Base-by-base conservation (phyloP, 768 basidiomycete genomes). In the Agaricus blazei region DNA sequence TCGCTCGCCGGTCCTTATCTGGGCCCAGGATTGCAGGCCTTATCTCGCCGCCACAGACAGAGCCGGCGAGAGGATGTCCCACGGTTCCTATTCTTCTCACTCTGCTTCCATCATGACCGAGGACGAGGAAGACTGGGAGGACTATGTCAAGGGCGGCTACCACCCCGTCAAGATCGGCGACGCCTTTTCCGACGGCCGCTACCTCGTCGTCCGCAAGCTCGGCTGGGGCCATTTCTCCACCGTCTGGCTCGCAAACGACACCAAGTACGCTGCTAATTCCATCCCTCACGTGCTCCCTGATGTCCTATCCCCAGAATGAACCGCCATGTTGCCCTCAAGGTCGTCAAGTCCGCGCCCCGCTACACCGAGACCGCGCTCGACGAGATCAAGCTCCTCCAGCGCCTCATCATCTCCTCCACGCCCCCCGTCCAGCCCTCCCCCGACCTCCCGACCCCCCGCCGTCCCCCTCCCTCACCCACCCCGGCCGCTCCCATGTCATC, bases 301-400 rank as follows among this genome's bases (percentile, higher is more conserved):
- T 27, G 3, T 15, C 37, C 24, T 38, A 46, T 31, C 46, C n/a
- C 36, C 27, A 99, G 96, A 67, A 79, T 93, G 74, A 86, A 90
- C 63, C 90, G 93, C 48, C 97, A 99, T 72, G 97, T 99, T 64
- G 97, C 97, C 12, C 87, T 99, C 68, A 99, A 99, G 72, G 92
- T 99, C 65, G 97, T 99, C 70, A 99, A 98, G 72, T 97, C 95
- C 14, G 97, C 96, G 0, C 85, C 88, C 0, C 80, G 97, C 48
- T 99, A 99, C 71, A 99, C 96, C 0, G 96, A 99, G 67, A 99
- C 97, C 0, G 97, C 97, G 0, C 77, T 98, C 34, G 97, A 99
- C 75, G 97, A 99, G 74, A 98, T 99, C 74, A 98, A 98, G 68
- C 88, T 99, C 2, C 82, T 98, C 19, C 94, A 98, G 64, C 88